Evolutionary conservation across 2,329 filamentous ascomycete species (phyloP).

Genomic region (Penicillium janthinellum): DNA sequence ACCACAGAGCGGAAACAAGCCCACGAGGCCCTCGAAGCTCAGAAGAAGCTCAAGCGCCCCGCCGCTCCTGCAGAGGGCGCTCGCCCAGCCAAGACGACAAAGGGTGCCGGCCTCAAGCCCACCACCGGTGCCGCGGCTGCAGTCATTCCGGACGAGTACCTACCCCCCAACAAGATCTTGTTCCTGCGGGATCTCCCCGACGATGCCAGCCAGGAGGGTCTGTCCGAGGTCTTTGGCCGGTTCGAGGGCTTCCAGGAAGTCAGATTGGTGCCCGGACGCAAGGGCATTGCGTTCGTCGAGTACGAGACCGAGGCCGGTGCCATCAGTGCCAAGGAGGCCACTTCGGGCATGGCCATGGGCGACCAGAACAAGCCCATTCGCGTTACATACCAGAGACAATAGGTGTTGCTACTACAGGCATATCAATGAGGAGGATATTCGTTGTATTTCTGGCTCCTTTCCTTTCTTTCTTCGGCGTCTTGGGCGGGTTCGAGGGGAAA

Average conservation of each 20-base stretch:
- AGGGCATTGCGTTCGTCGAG: conserved; percentile 92
- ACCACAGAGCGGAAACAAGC: conserved; percentile 74
- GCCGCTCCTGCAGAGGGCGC: conserved; percentile 49
- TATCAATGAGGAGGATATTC: conserved; percentile 18
- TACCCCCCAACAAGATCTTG: conserved; percentile 95
- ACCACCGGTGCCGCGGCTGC: conserved; percentile 67
- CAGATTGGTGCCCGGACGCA: conserved; percentile 79
- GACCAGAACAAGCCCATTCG: conserved; percentile 77
- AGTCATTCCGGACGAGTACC: conserved; percentile 93
- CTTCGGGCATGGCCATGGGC: conserved; percentile 78
- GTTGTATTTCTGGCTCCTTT: conserved; percentile 32
- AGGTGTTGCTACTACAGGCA: conserved; percentile 17
- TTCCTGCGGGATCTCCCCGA: conserved; percentile 92
- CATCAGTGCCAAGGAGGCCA: conserved; percentile 91
- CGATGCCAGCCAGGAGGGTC: conserved; percentile 76
- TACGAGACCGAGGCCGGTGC: conserved; percentile 89
- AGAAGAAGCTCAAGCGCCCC: conserved; percentile 72
- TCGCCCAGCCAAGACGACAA: conserved; percentile 71
- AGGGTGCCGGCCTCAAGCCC: conserved; percentile 74
- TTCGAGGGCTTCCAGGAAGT: conserved; percentile 96
- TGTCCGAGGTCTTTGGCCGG: conserved; percentile 78
- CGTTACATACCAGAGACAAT: conserved; percentile 92
- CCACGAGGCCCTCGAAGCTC: conserved; percentile 73
- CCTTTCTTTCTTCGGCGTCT: background rate
- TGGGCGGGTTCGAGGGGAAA: conserved; percentile 22